Evolutionary conservation across 768 basidiomycete species (phyloP).

Genomic region (Chalciporus sphaerocephalus): DNA sequence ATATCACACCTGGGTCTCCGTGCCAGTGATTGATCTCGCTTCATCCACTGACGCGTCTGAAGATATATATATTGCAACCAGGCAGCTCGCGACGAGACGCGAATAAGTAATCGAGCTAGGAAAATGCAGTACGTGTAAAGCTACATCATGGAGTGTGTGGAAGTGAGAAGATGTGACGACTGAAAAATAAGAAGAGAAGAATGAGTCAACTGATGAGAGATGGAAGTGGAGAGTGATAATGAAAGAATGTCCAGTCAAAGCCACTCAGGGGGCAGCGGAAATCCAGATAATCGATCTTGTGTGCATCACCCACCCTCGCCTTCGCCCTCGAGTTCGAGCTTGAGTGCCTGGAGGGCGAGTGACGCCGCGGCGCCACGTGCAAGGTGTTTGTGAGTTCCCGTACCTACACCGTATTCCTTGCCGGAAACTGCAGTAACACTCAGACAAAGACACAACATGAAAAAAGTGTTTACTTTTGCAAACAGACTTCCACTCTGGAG

Average conservation of each 20-base stretch:
- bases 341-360: slow-evolving; percentile 36
- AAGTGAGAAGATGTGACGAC: background rate
- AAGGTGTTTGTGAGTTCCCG: slow-evolving; percentile 47
- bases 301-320: slow-evolving; percentile 12
- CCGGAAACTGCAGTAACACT: slow-evolving; percentile 44
- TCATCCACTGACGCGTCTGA: slow-evolving; percentile 6
- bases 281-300: background rate
- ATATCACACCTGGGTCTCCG: slow-evolving; percentile 6
- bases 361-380: slow-evolving; percentile 42
- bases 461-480: slow-evolving; percentile 50
- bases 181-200: background rate
- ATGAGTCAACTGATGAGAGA: slow-evolving; percentile 7
- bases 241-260: background rate
- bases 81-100: background rate
- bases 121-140: slow-evolving; percentile 3
- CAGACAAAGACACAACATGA: slow-evolving; percentile 10
- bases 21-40: slow-evolving; percentile 3
- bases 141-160: slow-evolving; percentile 7
- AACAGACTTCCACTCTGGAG: slow-evolving; percentile 49
- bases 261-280: background rate
- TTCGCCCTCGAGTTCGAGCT: slow-evolving; percentile 16
- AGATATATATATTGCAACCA: background rate
- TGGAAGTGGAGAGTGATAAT: background rate
- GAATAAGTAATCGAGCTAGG: slow-evolving; percentile 12
- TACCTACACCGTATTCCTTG: slow-evolving; percentile 43